Conservation (phyloP, 2,329 filamentous ascomycete species). For the Cladophialophora immunda region DNA sequence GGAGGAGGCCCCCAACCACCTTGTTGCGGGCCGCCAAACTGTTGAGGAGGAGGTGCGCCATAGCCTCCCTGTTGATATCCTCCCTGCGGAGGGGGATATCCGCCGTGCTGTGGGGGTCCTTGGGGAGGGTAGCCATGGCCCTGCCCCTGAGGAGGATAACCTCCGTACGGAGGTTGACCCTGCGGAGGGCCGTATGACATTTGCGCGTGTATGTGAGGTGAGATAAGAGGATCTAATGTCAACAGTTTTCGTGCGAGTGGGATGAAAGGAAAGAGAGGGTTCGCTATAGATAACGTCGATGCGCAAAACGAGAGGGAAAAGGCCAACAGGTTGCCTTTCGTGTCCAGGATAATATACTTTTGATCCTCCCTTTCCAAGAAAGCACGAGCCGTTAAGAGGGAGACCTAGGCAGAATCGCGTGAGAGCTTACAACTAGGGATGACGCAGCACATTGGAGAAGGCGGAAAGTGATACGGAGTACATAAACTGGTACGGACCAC, state of each 20-base stretch:
- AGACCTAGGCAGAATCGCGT: conserved; percentile 16
- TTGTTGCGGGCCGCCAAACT: conserved; percentile 21
- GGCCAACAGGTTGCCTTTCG: no score
- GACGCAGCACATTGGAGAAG: not conserved
- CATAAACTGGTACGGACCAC: no score
- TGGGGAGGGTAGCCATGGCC: conserved; percentile 39
- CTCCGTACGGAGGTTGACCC: conserved; percentile 41
- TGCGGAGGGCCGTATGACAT: conserved; percentile 38
- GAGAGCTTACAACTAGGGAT: not conserved
- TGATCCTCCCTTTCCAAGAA: not conserved
- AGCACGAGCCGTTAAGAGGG: not conserved
- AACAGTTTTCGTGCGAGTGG: no score
- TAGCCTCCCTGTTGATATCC: conserved; percentile 30
- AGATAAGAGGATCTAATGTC: not conserved
- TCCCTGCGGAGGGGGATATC: conserved; percentile 39
- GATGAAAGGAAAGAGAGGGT: not conserved
- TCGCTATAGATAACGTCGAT: no score
- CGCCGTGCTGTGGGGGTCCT: conserved; percentile 30
- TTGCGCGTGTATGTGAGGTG: conserved; percentile 9
- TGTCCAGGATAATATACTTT: no score
- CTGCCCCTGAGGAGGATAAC: conserved; percentile 30
- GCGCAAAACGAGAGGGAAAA: no score
- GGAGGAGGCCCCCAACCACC: conserved; percentile 28
- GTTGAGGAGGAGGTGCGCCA: conserved; percentile 20
- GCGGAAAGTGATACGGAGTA: no score